Conservation (phyloP, 495 filamentous ascomycete species). For the Aspergillus biplanus region DNA sequence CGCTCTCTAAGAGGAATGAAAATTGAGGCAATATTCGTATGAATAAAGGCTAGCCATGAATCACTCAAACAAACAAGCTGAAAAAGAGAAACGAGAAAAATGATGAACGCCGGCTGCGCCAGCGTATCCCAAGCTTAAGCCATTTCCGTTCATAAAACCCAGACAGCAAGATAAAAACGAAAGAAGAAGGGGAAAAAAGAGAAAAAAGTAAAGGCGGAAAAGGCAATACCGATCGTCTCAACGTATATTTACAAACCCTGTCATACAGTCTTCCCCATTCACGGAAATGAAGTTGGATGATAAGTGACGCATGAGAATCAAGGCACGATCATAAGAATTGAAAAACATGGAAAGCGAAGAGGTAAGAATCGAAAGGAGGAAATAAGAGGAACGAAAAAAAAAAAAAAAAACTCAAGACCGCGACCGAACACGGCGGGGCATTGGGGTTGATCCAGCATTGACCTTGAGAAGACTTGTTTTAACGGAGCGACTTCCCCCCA, state of each 20-base stretch:
- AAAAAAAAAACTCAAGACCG: constrained; percentile 28
- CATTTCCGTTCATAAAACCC: too few relatives aligned
- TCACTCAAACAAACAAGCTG: neutral
- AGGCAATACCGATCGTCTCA: too few relatives aligned
- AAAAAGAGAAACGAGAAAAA: neutral
- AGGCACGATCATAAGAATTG: neutral
- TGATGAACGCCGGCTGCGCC: too few relatives aligned
- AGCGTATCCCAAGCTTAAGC: too few relatives aligned
- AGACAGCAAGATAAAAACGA: too few relatives aligned
- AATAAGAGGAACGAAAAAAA: constrained; percentile 4
- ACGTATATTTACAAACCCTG: too few relatives aligned
- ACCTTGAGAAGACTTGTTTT: constrained; percentile 41
- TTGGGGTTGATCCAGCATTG: constrained; percentile 47
- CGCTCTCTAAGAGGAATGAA: neutral
- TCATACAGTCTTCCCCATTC: too few relatives aligned
- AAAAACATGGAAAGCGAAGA: neutral
- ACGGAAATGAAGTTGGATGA: too few relatives aligned
- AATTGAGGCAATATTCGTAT: neutral
- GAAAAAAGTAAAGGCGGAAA: too few relatives aligned
- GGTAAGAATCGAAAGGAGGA: constrained; percentile 10
- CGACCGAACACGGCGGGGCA: constrained; percentile 43
- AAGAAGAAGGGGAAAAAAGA: too few relatives aligned
- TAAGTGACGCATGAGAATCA: too few relatives aligned
- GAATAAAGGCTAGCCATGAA: neutral
- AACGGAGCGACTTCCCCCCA: constrained; percentile 27